Evolutionary conservation across 306 rosid species (phyloP).

Genomic region (Canavalia gladiata): DNA sequence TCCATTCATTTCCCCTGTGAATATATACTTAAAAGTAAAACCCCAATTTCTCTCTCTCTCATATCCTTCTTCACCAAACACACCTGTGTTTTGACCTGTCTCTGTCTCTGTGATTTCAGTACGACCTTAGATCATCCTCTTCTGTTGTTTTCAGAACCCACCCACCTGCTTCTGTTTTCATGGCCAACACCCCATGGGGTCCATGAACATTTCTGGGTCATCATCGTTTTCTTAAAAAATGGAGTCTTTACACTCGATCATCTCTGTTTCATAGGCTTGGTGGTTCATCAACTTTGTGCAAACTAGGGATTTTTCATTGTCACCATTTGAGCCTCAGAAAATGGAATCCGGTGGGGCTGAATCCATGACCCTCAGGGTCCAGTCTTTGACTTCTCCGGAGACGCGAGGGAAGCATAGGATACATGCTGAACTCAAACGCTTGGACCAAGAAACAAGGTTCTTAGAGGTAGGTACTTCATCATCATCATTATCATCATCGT

Average conservation of each 20-base stretch:
- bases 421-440: slow-evolving; percentile 83
- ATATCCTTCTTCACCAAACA: slow-evolving; percentile 26
- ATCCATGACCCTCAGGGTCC: slow-evolving; percentile 71
- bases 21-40: background rate
- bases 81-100: slow-evolving; percentile 18
- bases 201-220: slow-evolving; percentile 66
- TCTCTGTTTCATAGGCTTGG: slow-evolving; percentile 35
- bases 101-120: slow-evolving; percentile 37
- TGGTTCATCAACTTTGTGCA: slow-evolving; percentile 41
- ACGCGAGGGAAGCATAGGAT: slow-evolving; percentile 93
- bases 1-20: background rate
- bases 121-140: slow-evolving; percentile 56
- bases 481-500: slow-evolving; percentile 19
- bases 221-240: slow-evolving; percentile 48
- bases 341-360: slow-evolving; percentile 78
- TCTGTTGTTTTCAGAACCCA: slow-evolving; percentile 24
- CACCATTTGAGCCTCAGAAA: slow-evolving; percentile 54
- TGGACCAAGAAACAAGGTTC: slow-evolving; percentile 89
- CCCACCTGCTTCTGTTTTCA: slow-evolving; percentile 26
- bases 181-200: slow-evolving; percentile 56
- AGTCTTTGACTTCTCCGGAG: slow-evolving; percentile 68
- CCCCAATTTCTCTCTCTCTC: background rate
- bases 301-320: slow-evolving; percentile 31
- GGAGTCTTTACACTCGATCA: slow-evolving; percentile 52
- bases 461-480: slow-evolving; percentile 69